These are phyloP conservation scores for Rhizophagus sp. DNA, from an alignment of 192 early-diverging fungal species.

Conservation along the genomic window DNA sequence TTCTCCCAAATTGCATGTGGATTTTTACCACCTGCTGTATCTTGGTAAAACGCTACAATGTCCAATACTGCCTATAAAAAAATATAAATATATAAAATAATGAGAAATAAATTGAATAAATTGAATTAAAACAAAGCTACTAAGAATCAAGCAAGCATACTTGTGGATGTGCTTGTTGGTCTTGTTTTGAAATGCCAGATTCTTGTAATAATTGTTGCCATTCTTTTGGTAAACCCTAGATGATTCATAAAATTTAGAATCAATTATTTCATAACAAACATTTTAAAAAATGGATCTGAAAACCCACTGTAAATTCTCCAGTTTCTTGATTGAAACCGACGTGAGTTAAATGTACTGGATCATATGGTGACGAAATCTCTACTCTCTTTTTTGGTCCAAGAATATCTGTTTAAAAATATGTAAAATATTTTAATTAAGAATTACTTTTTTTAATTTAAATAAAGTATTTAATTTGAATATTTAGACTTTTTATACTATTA, in stretches of 20 bases:
- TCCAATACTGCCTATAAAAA: slow-evolving; percentile 69
- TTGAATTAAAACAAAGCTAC: not conserved
- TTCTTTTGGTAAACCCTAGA: slow-evolving; percentile 88
- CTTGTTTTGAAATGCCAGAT: slow-evolving; percentile 92
- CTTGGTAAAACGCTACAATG: slow-evolving; percentile 83
- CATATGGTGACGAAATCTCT: slow-evolving; percentile 94
- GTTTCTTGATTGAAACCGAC: slow-evolving; percentile 97
- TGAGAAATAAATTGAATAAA: not conserved
- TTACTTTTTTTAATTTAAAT: not conserved
- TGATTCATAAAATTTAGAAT: not conserved
- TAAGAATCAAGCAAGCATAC: slow-evolving; percentile 34
- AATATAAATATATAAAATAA: slow-evolving; percentile 12
- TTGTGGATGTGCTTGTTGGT: slow-evolving; percentile 92
- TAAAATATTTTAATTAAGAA: too few relatives aligned
- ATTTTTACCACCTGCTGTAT: slow-evolving; percentile 46
- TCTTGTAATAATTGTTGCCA: slow-evolving; percentile 92
- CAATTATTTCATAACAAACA: not conserved
- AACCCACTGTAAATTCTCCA: slow-evolving; percentile 86
- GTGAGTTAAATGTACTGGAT: slow-evolving; percentile 96
- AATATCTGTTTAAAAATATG: slow-evolving; percentile 38
- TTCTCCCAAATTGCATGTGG: slow-evolving; percentile 52
- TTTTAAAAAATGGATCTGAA: not conserved
- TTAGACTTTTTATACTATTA: not conserved
- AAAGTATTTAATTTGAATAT: too few relatives aligned
- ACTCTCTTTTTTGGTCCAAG: slow-evolving; percentile 70